Conservation (phyloP, 192 early-diverging fungal genomes). For the Backusella morwellensis region DNA sequence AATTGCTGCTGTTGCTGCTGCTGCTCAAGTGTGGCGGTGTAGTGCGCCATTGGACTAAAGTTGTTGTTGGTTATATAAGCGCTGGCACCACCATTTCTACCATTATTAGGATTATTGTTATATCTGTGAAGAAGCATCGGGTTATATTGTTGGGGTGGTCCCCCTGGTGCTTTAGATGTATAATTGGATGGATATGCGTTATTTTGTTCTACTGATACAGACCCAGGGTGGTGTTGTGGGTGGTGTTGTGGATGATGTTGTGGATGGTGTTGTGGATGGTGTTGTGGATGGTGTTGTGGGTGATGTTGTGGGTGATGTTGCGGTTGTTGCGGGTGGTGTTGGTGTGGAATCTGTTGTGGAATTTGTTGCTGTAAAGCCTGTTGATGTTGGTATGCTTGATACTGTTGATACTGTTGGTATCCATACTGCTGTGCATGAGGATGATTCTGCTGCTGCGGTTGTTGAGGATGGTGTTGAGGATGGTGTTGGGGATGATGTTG, state of each 20-base stretch:
- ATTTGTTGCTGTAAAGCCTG: neutral
- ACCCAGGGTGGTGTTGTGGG: neutral
- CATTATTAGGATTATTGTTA: neutral
- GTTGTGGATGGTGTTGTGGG: neutral
- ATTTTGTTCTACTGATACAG: neutral
- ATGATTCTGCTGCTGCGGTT: neutral
- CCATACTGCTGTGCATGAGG: neutral
- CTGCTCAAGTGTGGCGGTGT: neutral
- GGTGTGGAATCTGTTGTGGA: neutral
- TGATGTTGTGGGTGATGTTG: neutral
- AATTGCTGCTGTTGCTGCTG: neutral
- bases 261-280: neutral
- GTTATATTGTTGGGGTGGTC: neutral
- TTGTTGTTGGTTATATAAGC: neutral
- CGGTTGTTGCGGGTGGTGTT: neutral
- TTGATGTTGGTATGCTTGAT: neutral
- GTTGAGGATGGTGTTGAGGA: neutral
- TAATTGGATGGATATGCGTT: slow-evolving; percentile 2
- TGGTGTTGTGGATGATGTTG: neutral
- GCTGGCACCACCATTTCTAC: neutral
- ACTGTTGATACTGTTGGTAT: neutral
- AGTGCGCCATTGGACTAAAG: neutral
- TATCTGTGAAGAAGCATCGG: neutral
- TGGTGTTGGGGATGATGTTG: neutral
- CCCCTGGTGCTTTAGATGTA: slow-evolving; percentile 1